Evolutionary conservation across 2,329 filamentous ascomycete species (phyloP), one percentile per base, ranked within the genome.

Genomic region (Phaeophleospora eucalypticola): DNA sequence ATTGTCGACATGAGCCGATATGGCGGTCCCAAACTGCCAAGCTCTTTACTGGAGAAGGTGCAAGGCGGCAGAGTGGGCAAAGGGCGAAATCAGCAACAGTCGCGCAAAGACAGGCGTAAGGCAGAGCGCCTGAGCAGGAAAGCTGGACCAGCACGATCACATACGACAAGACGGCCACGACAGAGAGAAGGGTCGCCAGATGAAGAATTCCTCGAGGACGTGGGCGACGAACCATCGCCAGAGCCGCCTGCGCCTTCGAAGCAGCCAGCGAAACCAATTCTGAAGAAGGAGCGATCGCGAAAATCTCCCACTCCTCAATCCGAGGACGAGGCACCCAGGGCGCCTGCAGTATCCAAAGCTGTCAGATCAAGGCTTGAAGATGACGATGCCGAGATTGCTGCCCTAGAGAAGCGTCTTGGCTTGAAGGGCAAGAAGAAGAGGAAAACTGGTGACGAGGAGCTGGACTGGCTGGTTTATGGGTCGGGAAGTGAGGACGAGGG

Each of bases 341-440:
- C 18, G 24, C 44, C 49, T 12, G 34, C 39, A 8, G 39, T 57
- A 4, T 41, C 59, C 29, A 45, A 49, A 33, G 49, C 53, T 16
- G 59, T 53, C 8, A 61, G 58, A 40, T 54, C 83, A 3, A 81
- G 79, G 57, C 71, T 96, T 3, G 83, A 80, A 0, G 76, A 87
- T 51, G 91, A 98, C 48, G 89, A 97, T 61, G 87, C 83, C 2
- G 89, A 95, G 58, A 97, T 98, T 57, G 84, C 85, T 16, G 83
- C 83, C 2, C 72, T 96, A 24, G 93, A 98, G 70, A 89, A 84
- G 66, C 94, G 87, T 61, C 72, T 98, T 2, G 91, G 93, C 0
- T 77, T 96, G 27, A 87, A 84, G 62, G 81, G 82, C 18, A 85
- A 84, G 50, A 94, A 89, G 61, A 83, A 80, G 24, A 84, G 86